Evolutionary conservation across 257 asterid genomes (phyloP).

Genomic region (Linaria vulgaris): DNA sequence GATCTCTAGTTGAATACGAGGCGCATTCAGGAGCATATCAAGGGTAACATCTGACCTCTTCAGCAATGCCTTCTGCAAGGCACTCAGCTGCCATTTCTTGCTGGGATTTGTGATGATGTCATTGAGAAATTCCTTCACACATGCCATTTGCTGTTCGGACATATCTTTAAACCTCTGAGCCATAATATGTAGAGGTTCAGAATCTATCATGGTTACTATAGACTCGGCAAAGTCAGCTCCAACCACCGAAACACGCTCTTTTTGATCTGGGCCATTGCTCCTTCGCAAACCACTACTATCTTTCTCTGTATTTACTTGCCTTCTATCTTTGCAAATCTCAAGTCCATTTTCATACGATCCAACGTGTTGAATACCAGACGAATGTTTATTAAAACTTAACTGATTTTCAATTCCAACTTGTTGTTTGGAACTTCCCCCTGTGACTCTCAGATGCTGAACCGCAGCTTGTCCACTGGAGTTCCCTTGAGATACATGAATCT

Average conservation of each 20-base stretch:
- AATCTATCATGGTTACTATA: constrained; percentile 67
- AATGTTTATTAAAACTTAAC: constrained; percentile 45
- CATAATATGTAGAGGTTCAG: constrained; percentile 68
- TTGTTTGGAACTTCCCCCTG: constrained; percentile 57
- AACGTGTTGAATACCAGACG: constrained; percentile 50
- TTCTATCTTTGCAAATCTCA: constrained; percentile 47
- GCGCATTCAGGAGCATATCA: constrained; percentile 60
- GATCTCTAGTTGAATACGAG: constrained; percentile 73
- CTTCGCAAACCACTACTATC: constrained; percentile 46
- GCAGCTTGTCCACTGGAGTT: constrained; percentile 54
- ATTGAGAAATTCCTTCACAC: constrained; percentile 64
- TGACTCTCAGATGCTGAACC: constrained; percentile 35
- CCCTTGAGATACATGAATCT: constrained; percentile 56
- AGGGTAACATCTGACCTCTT: constrained; percentile 63
- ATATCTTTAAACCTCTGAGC: constrained; percentile 63
- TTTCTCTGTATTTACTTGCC: constrained; percentile 44
- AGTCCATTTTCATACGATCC: constrained; percentile 64
- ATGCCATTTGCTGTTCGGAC: constrained; percentile 46
- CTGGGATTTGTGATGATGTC: constrained; percentile 64
- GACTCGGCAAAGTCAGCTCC: constrained; percentile 81
- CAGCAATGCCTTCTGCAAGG: constrained; percentile 70
- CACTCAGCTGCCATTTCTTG: constrained; percentile 72
- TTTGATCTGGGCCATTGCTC: constrained; percentile 46
- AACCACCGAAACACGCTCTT: constrained; percentile 46
- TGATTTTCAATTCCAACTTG: constrained; percentile 59